These are phyloP conservation scores for Aureobasidium sp. DNA, from an alignment of 2,329 filamentous ascomycete genomes.

Conservation along the genomic window DNA sequence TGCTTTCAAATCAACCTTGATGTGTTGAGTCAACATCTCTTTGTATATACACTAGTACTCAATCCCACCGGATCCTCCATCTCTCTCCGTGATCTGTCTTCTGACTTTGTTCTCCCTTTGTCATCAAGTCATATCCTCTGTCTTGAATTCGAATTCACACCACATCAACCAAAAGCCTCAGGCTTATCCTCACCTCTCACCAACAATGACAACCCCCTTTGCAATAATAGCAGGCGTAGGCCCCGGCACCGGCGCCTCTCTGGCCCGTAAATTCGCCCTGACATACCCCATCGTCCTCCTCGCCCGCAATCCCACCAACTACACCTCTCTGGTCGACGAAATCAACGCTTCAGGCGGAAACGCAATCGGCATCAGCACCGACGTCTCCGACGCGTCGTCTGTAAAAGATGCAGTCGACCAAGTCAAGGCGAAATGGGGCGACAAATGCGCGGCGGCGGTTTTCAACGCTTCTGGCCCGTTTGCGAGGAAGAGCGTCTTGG, in stretches of 20 bases:
- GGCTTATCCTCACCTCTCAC: neutral
- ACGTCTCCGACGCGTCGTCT: constrained; percentile 51
- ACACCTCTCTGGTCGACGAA: constrained; percentile 58
- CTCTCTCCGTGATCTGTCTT: no score
- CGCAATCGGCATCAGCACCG: constrained; percentile 63
- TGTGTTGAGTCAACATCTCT: constrained; percentile 2
- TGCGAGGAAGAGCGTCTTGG: constrained; percentile 54
- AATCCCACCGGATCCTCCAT: neutral
- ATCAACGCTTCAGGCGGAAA: constrained; percentile 62
- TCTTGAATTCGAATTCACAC: no score
- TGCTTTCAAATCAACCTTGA: constrained; percentile 14
- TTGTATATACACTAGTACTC: neutral
- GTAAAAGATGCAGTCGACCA: constrained; percentile 55
- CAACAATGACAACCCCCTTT: constrained; percentile 40
- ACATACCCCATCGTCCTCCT: constrained; percentile 68
- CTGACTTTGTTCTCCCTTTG: neutral
- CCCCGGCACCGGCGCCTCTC: constrained; percentile 59
- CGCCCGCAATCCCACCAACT: constrained; percentile 61
- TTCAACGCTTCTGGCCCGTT: constrained; percentile 62
- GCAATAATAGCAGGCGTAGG: constrained; percentile 66
- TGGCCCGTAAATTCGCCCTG: constrained; percentile 54
- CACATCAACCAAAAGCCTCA: no score
- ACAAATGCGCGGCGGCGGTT: constrained; percentile 49
- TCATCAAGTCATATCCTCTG: no score
- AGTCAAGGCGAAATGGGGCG: constrained; percentile 53